phyloP scores from a whole-genome alignment of 2,329 filamentous ascomycete genomes.

The Fusarium sp. region DNA sequence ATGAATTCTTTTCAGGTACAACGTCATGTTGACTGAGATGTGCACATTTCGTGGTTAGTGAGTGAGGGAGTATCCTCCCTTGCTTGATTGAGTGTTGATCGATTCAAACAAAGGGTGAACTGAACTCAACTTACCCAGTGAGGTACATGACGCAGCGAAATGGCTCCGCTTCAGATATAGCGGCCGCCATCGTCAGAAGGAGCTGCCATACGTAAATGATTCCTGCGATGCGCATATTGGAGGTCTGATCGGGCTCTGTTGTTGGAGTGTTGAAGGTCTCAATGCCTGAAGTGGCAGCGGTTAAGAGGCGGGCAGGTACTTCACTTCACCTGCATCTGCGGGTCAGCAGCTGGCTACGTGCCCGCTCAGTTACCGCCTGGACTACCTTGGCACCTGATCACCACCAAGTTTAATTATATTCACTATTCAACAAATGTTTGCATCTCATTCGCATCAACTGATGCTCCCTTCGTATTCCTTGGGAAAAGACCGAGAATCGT shows the following conservation, averaged over 20 bases:
- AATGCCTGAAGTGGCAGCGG: neutral
- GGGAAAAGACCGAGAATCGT: neutral
- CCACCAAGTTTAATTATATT: neutral
- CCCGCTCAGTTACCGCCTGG: neutral
- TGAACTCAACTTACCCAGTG: constrained; percentile 64
- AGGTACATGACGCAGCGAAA: constrained; percentile 62
- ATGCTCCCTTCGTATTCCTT: neutral
- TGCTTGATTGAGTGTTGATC: neutral
- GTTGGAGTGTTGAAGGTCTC: neutral
- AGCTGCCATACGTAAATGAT: constrained; percentile 1
- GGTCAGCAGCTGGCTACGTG: neutral
- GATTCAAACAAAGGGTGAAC: neutral
- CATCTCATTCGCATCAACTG: neutral
- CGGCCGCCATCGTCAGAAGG: neutral
- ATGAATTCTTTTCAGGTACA: constrained; percentile 55
- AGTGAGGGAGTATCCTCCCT: neutral
- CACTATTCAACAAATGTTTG: neutral
- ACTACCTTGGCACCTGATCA: too few species aligned
- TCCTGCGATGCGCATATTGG: constrained; percentile 5
- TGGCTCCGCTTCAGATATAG: constrained; percentile 6
- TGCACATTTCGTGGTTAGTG: constrained; percentile 2
- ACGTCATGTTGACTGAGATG: constrained; percentile 63
- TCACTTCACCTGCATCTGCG: constrained; percentile 1
- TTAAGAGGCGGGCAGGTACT: neutral
- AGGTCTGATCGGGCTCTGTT: too few species aligned